Percentiles rank a stretch among this genome's conserved stretches.
These are phyloP conservation scores for Marasmius tenuissimus DNA, from an alignment of 1,284 basidiomycete species.

Conservation along the genomic window DNA sequence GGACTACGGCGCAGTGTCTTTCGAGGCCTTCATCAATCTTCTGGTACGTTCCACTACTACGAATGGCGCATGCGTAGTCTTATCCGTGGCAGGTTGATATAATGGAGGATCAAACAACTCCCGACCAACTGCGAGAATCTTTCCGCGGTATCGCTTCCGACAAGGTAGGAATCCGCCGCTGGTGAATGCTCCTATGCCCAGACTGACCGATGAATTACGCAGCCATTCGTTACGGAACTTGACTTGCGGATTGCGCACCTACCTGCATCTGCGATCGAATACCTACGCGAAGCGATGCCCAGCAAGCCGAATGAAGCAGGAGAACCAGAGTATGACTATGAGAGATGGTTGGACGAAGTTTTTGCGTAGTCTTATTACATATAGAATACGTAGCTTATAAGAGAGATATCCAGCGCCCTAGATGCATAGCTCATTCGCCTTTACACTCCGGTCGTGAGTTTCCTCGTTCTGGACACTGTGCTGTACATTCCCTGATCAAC, in stretches of 20 bases:
- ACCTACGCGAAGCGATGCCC: slow-evolving; percentile 80
- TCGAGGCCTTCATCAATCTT: slow-evolving; percentile 94
- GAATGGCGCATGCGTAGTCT: not conserved
- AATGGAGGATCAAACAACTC: slow-evolving; percentile 92
- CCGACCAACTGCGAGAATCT: slow-evolving; percentile 89
- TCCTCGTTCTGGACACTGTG: not conserved
- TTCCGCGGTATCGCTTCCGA: slow-evolving; percentile 91
- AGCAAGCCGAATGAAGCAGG: slow-evolving; percentile 46
- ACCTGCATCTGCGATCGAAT: slow-evolving; percentile 78
- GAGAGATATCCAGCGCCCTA: not conserved
- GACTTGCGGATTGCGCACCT: slow-evolving; percentile 89
- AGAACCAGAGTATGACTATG: slow-evolving; percentile 77
- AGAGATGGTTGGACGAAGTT: slow-evolving; percentile 75
- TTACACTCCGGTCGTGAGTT: not conserved
- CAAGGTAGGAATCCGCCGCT: slow-evolving; percentile 56
- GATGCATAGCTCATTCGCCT: not conserved
- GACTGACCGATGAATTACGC: slow-evolving; percentile 17
- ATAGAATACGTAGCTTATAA: not conserved
- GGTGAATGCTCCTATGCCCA: no score
- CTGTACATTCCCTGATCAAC: not conserved
- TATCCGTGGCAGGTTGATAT: slow-evolving; percentile 76
- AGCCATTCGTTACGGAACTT: slow-evolving; percentile 93
- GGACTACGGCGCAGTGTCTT: slow-evolving; percentile 88
- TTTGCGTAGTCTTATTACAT: slow-evolving; percentile 46
- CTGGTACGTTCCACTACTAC: slow-evolving; percentile 51